These are phyloP conservation scores for Aaosphaeria pasadenensis DNA, from an alignment of 2,329 filamentous ascomycete species.

Conservation along the genomic window DNA sequence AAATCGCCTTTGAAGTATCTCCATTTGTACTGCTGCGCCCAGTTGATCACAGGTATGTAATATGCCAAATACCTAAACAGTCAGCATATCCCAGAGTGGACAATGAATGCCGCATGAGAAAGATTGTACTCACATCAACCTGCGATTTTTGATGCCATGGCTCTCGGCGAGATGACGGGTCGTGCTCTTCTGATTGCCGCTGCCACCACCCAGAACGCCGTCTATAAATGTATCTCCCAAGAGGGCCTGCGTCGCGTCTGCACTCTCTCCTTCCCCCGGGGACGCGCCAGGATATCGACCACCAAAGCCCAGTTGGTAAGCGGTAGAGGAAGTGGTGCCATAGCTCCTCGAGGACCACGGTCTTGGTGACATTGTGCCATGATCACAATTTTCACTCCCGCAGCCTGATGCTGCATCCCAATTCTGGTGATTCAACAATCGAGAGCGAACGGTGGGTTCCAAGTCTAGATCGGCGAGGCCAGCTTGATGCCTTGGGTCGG, in stretches of 20 bases:
- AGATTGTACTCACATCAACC: constrained; percentile 61
- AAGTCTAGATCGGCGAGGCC: constrained; percentile 20
- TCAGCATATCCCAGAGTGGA: constrained; percentile 1
- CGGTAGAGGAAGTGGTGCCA: constrained; percentile 49
- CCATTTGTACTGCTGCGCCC: constrained; percentile 84
- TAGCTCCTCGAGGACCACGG: constrained; percentile 53
- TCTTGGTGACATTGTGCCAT: constrained; percentile 75
- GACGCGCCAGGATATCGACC: constrained; percentile 33
- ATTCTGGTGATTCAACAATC: constrained; percentile 36
- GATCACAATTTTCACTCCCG: constrained; percentile 53
- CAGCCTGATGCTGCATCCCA: constrained; percentile 30
- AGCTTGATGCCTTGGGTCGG: constrained; percentile 9
- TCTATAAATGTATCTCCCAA: constrained; percentile 45
- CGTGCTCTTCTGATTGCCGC: constrained; percentile 67
- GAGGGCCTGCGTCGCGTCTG: constrained; percentile 36
- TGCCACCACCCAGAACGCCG: constrained; percentile 39
- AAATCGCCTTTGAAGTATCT: constrained; percentile 82
- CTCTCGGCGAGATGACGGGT: constrained; percentile 69
- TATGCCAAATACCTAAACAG: constrained; percentile 76
- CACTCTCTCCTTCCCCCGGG: constrained; percentile 21
- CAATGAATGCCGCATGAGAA: neutral
- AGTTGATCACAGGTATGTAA: constrained; percentile 87
- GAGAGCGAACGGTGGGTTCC: constrained; percentile 36
- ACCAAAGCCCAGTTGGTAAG: constrained; percentile 33
- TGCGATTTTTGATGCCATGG: constrained; percentile 70